phyloP scores from a whole-genome alignment of 2,329 filamentous ascomycete genomes.

The Fusarium tanahbumbuense region DNA sequence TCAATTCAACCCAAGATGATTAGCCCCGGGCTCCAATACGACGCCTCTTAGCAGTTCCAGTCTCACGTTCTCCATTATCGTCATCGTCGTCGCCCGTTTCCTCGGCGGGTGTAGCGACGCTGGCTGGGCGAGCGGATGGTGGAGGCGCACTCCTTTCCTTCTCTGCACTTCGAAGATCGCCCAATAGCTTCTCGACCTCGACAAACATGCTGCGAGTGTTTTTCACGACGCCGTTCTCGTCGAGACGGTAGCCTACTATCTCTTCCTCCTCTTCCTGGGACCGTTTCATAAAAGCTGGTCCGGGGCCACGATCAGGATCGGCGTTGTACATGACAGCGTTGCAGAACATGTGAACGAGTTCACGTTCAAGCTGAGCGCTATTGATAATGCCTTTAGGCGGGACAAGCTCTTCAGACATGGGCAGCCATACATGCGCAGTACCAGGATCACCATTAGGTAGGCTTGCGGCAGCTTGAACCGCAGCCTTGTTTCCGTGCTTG shows the following conservation, averaged over 20 bases:
- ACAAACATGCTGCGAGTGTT: slow-evolving; percentile 91
- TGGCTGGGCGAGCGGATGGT: slow-evolving; percentile 51
- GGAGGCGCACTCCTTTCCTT: slow-evolving; percentile 59
- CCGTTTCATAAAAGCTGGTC: slow-evolving; percentile 67
- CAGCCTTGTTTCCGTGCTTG: slow-evolving; percentile 76
- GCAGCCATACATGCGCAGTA: slow-evolving; percentile 70
- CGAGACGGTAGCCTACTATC: slow-evolving; percentile 71
- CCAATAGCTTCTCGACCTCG: slow-evolving; percentile 83
- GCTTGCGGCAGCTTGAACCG: slow-evolving; percentile 68
- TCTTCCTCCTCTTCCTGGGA: slow-evolving; percentile 59
- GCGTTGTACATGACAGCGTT: slow-evolving; percentile 99
- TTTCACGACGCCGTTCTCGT: slow-evolving; percentile 87
- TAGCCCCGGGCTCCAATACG: slow-evolving; percentile 53
- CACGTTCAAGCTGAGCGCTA: slow-evolving; percentile 89
- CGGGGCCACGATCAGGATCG: slow-evolving; percentile 78
- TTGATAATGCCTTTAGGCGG: slow-evolving; percentile 94
- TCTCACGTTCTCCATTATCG: slow-evolving; percentile 58
- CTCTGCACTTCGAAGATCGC: slow-evolving; percentile 80
- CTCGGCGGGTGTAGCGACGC: slow-evolving; percentile 57
- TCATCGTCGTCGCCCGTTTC: slow-evolving; percentile 63
- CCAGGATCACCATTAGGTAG: slow-evolving; percentile 70
- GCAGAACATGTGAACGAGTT: slow-evolving; percentile 95
- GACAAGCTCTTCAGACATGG: slow-evolving; percentile 79
- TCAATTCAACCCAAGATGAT: slow-evolving; percentile 2
- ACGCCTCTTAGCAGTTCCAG: slow-evolving; percentile 52